phyloP scores from a whole-genome alignment of 441 rosid species.

The Bruguiera hainesii region DNA sequence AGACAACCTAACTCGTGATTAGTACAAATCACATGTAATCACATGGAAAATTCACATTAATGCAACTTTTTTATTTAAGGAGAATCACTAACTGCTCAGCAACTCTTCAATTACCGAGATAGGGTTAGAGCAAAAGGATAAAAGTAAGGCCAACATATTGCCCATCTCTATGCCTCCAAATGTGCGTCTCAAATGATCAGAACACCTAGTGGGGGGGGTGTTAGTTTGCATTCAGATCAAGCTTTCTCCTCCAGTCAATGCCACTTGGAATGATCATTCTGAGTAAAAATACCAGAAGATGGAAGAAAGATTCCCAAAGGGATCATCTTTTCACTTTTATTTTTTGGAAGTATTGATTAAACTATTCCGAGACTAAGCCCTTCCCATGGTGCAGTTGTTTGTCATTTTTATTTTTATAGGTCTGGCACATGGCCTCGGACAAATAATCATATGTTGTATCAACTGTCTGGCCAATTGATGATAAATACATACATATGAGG shows the following conservation, averaged over 20 bases:
- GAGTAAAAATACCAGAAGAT: conserved; percentile 8
- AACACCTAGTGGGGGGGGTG: conserved; percentile 19
- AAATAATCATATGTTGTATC: conserved; percentile 10
- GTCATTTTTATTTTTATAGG: conserved; percentile 16
- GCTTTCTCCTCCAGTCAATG: conserved; percentile 25
- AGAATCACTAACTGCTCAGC: conserved; percentile 25
- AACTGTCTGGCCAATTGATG: conserved; percentile 9
- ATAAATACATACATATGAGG: conserved; percentile 24
- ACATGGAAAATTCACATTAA: conserved; percentile 7
- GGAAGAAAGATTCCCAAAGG: conserved; percentile 28
- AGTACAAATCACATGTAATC: conserved; percentile 8
- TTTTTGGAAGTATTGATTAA: conserved; percentile 13
- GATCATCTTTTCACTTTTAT: conserved; percentile 14
- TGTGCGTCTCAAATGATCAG: conserved; percentile 29
- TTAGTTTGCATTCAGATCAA: conserved; percentile 30
- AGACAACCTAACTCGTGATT: conserved; percentile 28
- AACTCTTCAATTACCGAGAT: conserved; percentile 2
- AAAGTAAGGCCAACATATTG: conserved; percentile 6
- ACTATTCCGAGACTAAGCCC: conserved; percentile 16
- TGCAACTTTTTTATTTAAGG: conserved; percentile 25
- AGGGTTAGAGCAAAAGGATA: not conserved
- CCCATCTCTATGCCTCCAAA: conserved; percentile 14
- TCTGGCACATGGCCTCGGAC: conserved; percentile 35
- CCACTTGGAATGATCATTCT: conserved; percentile 25
- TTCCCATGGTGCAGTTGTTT: conserved; percentile 14